Conservation (phyloP, 2,329 filamentous ascomycete genomes). For the Laburnicola sp. region DNA sequence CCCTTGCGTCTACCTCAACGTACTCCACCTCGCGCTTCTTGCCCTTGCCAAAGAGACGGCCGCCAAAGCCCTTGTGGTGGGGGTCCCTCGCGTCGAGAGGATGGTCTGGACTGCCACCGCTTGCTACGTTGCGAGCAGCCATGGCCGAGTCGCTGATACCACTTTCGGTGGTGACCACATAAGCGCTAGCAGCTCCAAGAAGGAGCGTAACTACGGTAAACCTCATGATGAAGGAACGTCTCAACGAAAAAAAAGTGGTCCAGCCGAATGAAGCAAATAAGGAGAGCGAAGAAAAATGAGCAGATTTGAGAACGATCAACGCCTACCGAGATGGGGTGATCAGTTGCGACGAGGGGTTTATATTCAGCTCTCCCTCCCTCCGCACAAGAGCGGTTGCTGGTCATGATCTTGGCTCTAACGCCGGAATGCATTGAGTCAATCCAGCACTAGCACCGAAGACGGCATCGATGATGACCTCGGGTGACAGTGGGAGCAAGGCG, state of each 20-base stretch:
- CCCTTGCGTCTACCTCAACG: conserved; percentile 7
- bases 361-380: conserved; percentile 19
- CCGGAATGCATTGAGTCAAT: conserved; percentile 15
- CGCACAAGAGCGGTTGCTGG: conserved; percentile 6
- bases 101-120: conserved; percentile 5
- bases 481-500: conserved; percentile 6
- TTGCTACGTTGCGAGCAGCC: conserved; percentile 33
- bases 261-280: conserved; percentile 33
- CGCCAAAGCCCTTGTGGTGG: conserved; percentile 6
- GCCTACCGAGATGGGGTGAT: conserved; percentile 25
- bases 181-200: conserved; percentile 36
- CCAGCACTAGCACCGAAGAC: neutral
- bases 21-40: conserved; percentile 5
- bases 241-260: conserved; percentile 27
- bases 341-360: conserved; percentile 30
- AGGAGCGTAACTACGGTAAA: conserved; percentile 35
- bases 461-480: conserved; percentile 1
- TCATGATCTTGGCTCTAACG: conserved; percentile 8
- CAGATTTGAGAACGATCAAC: conserved; percentile 41
- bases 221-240: conserved; percentile 33
- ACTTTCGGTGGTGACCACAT: conserved; percentile 34
- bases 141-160: conserved; percentile 26
- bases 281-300: conserved; percentile 33
- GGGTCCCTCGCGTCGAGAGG: conserved; percentile 7
- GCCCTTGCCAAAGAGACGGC: neutral